Conservation (phyloP, 225 moss, liverwort and hornwort genomes). For the Takakia lepidozioides region DNA sequence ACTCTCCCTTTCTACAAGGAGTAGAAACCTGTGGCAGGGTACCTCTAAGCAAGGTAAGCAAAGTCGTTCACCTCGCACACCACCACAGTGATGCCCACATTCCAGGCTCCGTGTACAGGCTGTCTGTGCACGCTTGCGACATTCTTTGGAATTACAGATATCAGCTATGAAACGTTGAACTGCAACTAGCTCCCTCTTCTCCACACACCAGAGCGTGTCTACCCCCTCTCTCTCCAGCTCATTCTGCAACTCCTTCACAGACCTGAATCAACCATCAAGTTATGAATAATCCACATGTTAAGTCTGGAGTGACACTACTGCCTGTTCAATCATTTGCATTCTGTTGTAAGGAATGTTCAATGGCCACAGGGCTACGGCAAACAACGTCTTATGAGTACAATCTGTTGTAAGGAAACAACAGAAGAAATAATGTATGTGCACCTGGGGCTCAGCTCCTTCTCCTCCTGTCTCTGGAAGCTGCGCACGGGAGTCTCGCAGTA, state of each 20-base stretch:
- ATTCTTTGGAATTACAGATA: slow-evolving; percentile 48
- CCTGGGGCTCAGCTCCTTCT: slow-evolving; percentile 17
- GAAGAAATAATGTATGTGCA: neutral
- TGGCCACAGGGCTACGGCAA: no score
- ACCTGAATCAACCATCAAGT: slow-evolving; percentile 20
- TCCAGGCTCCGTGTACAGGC: slow-evolving; percentile 57
- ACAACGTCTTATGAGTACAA: no score
- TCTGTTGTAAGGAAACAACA: no score
- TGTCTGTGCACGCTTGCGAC: slow-evolving; percentile 35
- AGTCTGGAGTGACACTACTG: no score
- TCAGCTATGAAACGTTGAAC: slow-evolving; percentile 39
- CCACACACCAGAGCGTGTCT: slow-evolving; percentile 58
- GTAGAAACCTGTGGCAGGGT: no score
- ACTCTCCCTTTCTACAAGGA: no score
- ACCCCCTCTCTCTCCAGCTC: slow-evolving; percentile 41
- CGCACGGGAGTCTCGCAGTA: slow-evolving; percentile 41
- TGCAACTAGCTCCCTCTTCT: slow-evolving; percentile 55
- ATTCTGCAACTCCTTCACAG: slow-evolving; percentile 49
- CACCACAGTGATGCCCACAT: slow-evolving; percentile 65
- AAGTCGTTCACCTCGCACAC: slow-evolving; percentile 57
- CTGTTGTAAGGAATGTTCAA: no score
- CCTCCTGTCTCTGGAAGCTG: slow-evolving; percentile 20
- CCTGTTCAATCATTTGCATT: no score
- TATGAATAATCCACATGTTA: no score
- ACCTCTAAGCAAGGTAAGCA: slow-evolving; percentile 76